Base-by-base conservation (phyloP, 2,329 filamentous ascomycete species). In the Fusarium sp. region DNA sequence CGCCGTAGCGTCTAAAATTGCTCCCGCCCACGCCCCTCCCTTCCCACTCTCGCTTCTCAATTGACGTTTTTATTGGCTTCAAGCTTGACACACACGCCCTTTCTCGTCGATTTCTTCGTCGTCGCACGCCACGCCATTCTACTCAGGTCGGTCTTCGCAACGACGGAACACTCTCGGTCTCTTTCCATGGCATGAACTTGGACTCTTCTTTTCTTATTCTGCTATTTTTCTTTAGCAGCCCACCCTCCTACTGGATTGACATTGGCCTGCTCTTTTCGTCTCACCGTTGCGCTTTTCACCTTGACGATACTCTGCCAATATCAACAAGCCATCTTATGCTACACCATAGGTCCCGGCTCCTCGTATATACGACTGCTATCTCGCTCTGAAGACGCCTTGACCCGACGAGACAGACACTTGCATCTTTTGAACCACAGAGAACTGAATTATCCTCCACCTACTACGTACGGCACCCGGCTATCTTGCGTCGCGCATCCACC, bases 331-430 rank as follows among this genome's bases (percentile, higher is more conserved):
- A 35, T 48, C 33, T 54, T 49, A 35, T 20, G 47, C 19, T 41
- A 50, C 58, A 65, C 46, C 45, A 47, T 49, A 62, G 19, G 40
- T 37, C 35, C 66, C 56, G 61, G 56, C 41, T 53, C 50, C 50
- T 68, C 66, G 66, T 68, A 68, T 68, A 68, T 68, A 68, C 66
- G 66, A 68, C 61, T 69, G 19, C 37, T 45, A 53, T 62, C 65
- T 69, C 66, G 66, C 56, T 61, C 39, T 33, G 51, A 32, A 48
- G 25, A 59, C 50, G 43, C 33, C 37, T 62, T 62, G 61, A 52
- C 48, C 65, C 61, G 56, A 68, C 50, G 56, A 65, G 58, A 52
- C 23, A 48, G 35, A 19, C 35, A n/a, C 55, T 41, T 49, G 40
- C 43, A 53, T 60, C 52, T 50, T 40, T 59, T 62, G 45, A 32